phyloP scores from a whole-genome alignment of 2,329 filamentous ascomycete species.

The Fusarium lateritium region DNA sequence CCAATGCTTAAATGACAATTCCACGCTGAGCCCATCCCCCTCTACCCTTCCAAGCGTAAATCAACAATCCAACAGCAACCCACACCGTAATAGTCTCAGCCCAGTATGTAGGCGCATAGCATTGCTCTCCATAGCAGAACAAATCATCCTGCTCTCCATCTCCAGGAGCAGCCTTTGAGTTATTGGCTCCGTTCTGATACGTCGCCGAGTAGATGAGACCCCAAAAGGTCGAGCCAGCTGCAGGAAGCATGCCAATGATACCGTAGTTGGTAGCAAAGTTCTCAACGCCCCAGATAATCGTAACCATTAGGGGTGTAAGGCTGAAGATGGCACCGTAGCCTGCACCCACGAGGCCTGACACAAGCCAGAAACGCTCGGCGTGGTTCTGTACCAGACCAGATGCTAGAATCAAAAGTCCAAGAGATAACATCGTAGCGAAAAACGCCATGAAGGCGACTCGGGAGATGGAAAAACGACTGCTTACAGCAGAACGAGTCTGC shows the following conservation, averaged over 20 bases:
- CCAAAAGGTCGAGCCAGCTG: conserved; percentile 90
- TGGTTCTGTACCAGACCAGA: conserved; percentile 82
- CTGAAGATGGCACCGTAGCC: conserved; percentile 95
- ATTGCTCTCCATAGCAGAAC: conserved; percentile 85
- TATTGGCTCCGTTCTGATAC: conserved; percentile 77
- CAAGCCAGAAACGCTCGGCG: conserved; percentile 85
- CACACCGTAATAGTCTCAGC: conserved; percentile 86
- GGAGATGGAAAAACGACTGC: conserved; percentile 73
- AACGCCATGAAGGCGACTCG: conserved; percentile 84
- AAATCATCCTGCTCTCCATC: conserved; percentile 61
- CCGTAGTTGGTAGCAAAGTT: conserved; percentile 99
- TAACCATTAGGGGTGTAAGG: conserved; percentile 90
- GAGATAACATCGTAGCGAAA: conserved; percentile 80
- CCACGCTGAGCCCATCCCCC: conserved; percentile 83
- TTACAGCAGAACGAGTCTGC: conserved; percentile 49
- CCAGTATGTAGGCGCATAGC: conserved; percentile 89
- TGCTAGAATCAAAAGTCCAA: conserved; percentile 84
- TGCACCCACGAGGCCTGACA: conserved; percentile 86
- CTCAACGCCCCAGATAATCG: conserved; percentile 98
- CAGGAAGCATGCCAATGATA: conserved; percentile 92
- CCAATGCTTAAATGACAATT: conserved; percentile 70
- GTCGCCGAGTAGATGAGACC: conserved; percentile 88
- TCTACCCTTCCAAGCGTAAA: conserved; percentile 85
- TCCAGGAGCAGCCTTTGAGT: conserved; percentile 52
- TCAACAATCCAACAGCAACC: conserved; percentile 79